Conservation (phyloP, 441 rosid genomes). For the Corymbia citriodora region DNA sequence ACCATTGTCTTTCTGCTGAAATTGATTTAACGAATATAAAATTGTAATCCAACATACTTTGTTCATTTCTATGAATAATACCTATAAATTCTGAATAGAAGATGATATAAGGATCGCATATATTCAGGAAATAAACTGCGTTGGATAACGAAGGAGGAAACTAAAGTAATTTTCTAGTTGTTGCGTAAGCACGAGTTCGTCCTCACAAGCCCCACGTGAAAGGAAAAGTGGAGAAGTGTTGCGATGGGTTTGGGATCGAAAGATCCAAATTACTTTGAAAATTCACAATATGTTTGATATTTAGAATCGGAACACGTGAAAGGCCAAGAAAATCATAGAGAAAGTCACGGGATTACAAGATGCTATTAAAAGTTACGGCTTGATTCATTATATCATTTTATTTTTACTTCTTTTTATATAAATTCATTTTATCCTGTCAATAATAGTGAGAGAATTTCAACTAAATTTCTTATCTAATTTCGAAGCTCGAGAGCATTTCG, state of each 20-base stretch:
- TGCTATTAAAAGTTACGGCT: neutral
- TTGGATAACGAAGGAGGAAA: neutral
- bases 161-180: neutral
- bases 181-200: neutral
- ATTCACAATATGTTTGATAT: neutral
- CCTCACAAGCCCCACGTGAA: neutral
- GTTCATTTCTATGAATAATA: neutral
- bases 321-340: neutral
- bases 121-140: neutral
- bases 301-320: neutral
- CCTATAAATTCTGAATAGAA: neutral
- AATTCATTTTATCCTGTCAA: neutral
- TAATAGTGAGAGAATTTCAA: neutral
- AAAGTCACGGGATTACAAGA: neutral
- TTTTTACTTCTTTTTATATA: neutral
- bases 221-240: neutral
- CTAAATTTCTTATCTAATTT: neutral
- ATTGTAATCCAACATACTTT: neutral
- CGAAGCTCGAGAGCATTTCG: neutral
- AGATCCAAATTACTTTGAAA: neutral
- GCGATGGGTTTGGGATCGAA: neutral
- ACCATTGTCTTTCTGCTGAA: neutral
- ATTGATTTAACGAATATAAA: neutral
- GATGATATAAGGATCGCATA: too few relatives aligned
- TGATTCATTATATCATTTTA: neutral